Evolutionary conservation across 768 basidiomycete species (phyloP), one percentile per base, ranked within the genome.

Genomic region (Fistulinella prunicolor): DNA sequence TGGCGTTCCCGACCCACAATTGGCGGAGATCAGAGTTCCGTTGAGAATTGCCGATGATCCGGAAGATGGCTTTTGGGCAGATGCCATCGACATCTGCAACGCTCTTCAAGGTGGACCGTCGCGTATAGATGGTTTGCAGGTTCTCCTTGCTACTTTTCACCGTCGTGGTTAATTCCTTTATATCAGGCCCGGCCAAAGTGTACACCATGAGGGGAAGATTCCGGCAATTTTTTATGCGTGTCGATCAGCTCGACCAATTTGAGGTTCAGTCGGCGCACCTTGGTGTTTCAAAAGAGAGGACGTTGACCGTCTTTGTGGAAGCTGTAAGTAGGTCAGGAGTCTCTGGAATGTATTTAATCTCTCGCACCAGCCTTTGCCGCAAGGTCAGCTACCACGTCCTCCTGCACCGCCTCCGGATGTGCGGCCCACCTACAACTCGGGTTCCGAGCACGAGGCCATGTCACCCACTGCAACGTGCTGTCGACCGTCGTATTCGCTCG

Each of bases 141-240:
- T 13, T 10, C 9, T 42, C 16, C 4, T 0, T 36, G 6, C 13
- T 7, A 10, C 22, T 8, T n/a, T 42, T 38, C 3, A 38, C 10
- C 28, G 40, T 28, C 22, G 38, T 30, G 30, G 47, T 42, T 49
- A 26, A 40, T 35, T 21, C 37, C 3, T 49, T 29, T 28, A 46
- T 26, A 13, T 42, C 29, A 85, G 85, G 85, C n/a, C 80, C 81
- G 10, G 85, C 85, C 22, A 81, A 76, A 59, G 81, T 82, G 23
- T 88, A 78, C 54, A 80, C 79, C 2, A 67, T 79, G 62, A 78
- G 86, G 22, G 85, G 85, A 24, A 79, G 77, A 66, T 88, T 82
- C 62, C 74, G 80, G 42, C 86, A 89, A 57, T 73, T 81, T 44
- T 80, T 89, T 56, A 71, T 88, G 58, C 78, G 83, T 24, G 74